phyloP scores from a whole-genome alignment of 176 grass and related monocot genomes.

The Dactylis glomerata region DNA sequence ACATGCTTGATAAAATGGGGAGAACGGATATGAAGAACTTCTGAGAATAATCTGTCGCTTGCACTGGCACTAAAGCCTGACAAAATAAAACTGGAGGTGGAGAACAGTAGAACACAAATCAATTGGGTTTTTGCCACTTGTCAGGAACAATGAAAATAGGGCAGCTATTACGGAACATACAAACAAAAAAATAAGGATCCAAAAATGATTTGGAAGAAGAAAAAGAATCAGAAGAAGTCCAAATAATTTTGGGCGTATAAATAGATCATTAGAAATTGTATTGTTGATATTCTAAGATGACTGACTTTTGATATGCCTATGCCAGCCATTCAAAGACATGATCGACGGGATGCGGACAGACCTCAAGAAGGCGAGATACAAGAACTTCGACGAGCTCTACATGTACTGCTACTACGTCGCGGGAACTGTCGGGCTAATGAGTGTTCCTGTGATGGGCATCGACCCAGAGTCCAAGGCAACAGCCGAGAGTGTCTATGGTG shows the following conservation, averaged over 20 bases:
- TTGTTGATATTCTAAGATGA: not conserved
- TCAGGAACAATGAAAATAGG: not conserved
- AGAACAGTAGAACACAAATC: not conserved
- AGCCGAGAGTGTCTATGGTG: slow-evolving; percentile 71
- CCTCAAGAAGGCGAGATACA: slow-evolving; percentile 71
- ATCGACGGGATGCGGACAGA: slow-evolving; percentile 92
- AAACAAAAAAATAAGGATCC: not conserved
- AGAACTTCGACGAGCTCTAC: slow-evolving; percentile 88
- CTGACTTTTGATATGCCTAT: not conserved
- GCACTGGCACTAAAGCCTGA: not conserved
- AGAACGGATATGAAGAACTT: not conserved
- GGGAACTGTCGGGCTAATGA: slow-evolving; percentile 83
- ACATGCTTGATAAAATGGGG: not conserved
- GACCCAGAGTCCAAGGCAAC: slow-evolving; percentile 68
- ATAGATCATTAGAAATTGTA: not conserved
- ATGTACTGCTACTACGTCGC: slow-evolving; percentile 98
- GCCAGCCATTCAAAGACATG: slow-evolving; percentile 93
- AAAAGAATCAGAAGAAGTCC: not conserved
- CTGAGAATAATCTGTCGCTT: not conserved
- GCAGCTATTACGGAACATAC: not conserved
- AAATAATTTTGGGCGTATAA: not conserved
- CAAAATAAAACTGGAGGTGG: not conserved
- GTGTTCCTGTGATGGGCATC: slow-evolving; percentile 93
- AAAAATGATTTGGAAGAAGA: not conserved
- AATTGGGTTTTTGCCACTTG: not conserved